Base-by-base conservation (phyloP, 345 rosid genomes). In the Populus davidiana region DNA sequence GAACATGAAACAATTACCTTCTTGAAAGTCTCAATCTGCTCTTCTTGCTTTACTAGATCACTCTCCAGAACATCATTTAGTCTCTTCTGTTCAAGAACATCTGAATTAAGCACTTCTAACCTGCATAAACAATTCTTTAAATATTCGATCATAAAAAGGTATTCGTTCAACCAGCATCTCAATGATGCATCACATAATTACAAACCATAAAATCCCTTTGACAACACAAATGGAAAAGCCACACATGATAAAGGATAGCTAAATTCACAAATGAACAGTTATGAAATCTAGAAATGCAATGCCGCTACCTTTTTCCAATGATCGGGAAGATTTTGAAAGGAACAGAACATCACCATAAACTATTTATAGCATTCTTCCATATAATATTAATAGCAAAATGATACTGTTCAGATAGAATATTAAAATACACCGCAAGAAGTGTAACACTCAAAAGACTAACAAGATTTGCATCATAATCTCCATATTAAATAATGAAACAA, bases 101-200 rank as follows among this genome's bases (percentile, higher is more conserved):
- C 88, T 68, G 89, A 83, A 75, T 78, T 79, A 72, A 92, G 90
- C 81, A 82, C 96, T 81, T 93, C 96, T 76, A 91, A 80, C 88
- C 99, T 96, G 88, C 59, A 72, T 44, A 43, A 73, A 39, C 71
- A 76, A 76, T 44, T 18, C 54, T 70, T 73, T 21, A 70, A 17
- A 63, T 68, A 71, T 77, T 47, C 71, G 63, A 75, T 79, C 38
- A 18, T 75, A 35, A 25, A 59, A 70, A 18, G 33, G 64, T 59
- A 59, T 59, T 49, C 38, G 61, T 39, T 71, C 43, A 61, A 76
- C n/a, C 12, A 9, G 64, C 21, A 44, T 67, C 74, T 25, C 23
- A n/a, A 59, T 1, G 64, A 59, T 59, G 29, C 63, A 4, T n/a
- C 64, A 59, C 64, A 10, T 59, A 23, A n/a, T 8, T 56, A 56